phyloP scores from a whole-genome alignment of 1,284 basidiomycete species.

The Somion occarium region DNA sequence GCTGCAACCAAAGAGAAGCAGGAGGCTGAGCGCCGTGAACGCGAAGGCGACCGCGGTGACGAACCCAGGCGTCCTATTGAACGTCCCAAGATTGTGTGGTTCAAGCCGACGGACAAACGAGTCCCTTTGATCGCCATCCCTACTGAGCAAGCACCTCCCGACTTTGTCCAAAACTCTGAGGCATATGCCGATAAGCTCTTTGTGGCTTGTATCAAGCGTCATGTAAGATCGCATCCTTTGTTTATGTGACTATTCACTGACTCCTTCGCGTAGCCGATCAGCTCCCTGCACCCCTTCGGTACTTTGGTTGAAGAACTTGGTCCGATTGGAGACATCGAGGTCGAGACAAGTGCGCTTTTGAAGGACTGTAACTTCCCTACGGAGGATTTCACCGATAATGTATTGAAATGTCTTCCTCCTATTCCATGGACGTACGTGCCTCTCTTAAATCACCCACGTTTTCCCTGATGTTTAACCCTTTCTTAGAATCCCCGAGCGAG shows the following conservation, averaged over 20 bases:
- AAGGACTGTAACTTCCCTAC: conserved; percentile 99
- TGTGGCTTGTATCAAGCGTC: conserved; percentile 98
- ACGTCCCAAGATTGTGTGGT: conserved; percentile 99
- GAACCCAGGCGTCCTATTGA: conserved; percentile 78
- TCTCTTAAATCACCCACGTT: conserved; percentile 2
- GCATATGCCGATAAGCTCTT: conserved; percentile 89
- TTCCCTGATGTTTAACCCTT: conserved; percentile 6
- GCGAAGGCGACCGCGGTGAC: conserved; percentile 87
- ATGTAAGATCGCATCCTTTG: conserved; percentile 44
- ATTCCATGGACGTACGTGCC: conserved; percentile 83
- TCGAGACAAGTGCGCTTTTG: conserved; percentile 94
- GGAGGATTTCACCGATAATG: conserved; percentile 89
- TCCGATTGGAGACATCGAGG: conserved; percentile 96
- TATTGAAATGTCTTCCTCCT: conserved; percentile 94
- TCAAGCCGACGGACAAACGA: conserved; percentile 99
- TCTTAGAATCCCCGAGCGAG: conserved; percentile 83
- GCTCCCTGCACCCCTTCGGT: conserved; percentile 97
- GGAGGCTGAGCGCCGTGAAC: conserved; percentile 94
- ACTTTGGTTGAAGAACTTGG: conserved; percentile 98
- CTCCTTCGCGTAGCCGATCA: conserved; percentile 61
- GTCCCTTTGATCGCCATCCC: conserved; percentile 99
- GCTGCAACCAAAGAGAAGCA: conserved; percentile 99
- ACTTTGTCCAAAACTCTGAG: conserved; percentile 95
- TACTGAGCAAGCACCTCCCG: conserved; percentile 96
- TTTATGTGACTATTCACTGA: conserved; percentile 10